phyloP scores from a whole-genome alignment of 2,329 filamentous ascomycete species.

The Fusarium longipes region DNA sequence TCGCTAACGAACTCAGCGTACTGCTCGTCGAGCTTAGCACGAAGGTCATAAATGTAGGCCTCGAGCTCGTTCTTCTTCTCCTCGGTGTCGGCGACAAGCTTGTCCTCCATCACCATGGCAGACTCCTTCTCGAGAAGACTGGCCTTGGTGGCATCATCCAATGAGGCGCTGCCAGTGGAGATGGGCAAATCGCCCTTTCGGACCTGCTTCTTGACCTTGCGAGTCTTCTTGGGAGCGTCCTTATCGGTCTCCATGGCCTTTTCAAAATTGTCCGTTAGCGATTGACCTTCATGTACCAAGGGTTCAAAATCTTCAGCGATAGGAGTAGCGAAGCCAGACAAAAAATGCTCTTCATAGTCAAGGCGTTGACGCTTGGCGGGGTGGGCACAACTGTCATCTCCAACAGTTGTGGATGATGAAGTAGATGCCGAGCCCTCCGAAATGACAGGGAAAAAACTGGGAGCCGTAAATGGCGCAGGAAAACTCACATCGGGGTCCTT shows the following conservation, averaged over 20 bases:
- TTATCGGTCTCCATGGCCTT: slow-evolving; percentile 89
- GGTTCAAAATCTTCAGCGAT: slow-evolving; percentile 9
- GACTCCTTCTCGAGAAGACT: slow-evolving; percentile 83
- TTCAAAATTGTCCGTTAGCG: slow-evolving; percentile 44
- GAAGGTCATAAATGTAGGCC: slow-evolving; percentile 95
- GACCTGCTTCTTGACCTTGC: slow-evolving; percentile 99
- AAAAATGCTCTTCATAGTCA: slow-evolving; percentile 2
- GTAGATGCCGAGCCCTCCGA: slow-evolving; percentile 6
- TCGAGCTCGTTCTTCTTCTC: slow-evolving; percentile 99
- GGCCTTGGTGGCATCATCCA: slow-evolving; percentile 76
- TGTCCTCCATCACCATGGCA: slow-evolving; percentile 96
- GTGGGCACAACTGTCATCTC: slow-evolving; percentile 30
- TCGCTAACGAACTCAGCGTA: slow-evolving; percentile 91
- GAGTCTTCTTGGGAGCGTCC: slow-evolving; percentile 82
- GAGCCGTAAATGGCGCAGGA: not conserved
- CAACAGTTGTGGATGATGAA: slow-evolving; percentile 30
- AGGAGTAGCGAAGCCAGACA: slow-evolving; percentile 7
- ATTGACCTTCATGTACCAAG: slow-evolving; percentile 12
- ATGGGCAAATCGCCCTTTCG: slow-evolving; percentile 96
- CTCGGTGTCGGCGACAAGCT: slow-evolving; percentile 96
- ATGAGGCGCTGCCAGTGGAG: slow-evolving; percentile 81
- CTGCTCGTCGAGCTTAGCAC: slow-evolving; percentile 92
- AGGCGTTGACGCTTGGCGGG: slow-evolving; percentile 38
- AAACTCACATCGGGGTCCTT: slow-evolving; percentile 80
- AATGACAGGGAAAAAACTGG: not conserved